These are phyloP conservation scores for Monilinia aucupariae DNA, from an alignment of 2,329 filamentous ascomycete species.

Conservation along the genomic window DNA sequence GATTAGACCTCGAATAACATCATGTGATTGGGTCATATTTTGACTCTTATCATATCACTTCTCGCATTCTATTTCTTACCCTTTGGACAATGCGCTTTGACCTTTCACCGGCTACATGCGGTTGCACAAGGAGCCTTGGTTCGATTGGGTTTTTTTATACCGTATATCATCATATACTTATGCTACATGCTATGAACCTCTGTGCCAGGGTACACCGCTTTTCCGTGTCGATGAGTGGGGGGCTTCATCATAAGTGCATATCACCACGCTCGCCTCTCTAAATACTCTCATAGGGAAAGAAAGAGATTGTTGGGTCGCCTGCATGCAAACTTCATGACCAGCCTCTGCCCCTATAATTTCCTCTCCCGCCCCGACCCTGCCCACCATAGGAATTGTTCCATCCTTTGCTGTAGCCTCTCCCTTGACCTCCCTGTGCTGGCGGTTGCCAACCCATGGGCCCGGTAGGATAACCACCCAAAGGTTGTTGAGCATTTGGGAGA, in stretches of 20 bases:
- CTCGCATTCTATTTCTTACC: too few relatives aligned
- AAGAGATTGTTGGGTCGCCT: background rate
- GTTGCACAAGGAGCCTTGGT: conserved; percentile 6
- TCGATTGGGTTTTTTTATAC: background rate
- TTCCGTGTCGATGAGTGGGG: conserved; percentile 16
- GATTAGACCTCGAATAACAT: conserved; percentile 2
- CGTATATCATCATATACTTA: background rate
- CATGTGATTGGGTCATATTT: background rate
- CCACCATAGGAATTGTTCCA: conserved; percentile 25
- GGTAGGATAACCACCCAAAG: conserved; percentile 20
- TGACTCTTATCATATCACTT: conserved; percentile 9
- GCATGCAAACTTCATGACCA: conserved; percentile 19
- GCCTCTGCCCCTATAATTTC: conserved; percentile 30
- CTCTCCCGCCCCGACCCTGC: conserved; percentile 27
- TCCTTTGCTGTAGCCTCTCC: conserved; percentile 27
- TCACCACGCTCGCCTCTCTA: background rate
- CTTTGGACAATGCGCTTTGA: conserved; percentile 11
- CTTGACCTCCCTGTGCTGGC: conserved; percentile 16
- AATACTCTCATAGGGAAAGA: background rate
- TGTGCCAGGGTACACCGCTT: conserved; percentile 16
- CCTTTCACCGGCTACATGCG: conserved; percentile 12
- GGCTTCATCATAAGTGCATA: conserved; percentile 1
- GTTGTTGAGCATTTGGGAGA: conserved; percentile 20
- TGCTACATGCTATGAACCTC: conserved; percentile 19
- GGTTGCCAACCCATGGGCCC: conserved; percentile 30